phyloP scores from a whole-genome alignment of 2,329 filamentous ascomycete species.

The Ascochyta pisi region DNA sequence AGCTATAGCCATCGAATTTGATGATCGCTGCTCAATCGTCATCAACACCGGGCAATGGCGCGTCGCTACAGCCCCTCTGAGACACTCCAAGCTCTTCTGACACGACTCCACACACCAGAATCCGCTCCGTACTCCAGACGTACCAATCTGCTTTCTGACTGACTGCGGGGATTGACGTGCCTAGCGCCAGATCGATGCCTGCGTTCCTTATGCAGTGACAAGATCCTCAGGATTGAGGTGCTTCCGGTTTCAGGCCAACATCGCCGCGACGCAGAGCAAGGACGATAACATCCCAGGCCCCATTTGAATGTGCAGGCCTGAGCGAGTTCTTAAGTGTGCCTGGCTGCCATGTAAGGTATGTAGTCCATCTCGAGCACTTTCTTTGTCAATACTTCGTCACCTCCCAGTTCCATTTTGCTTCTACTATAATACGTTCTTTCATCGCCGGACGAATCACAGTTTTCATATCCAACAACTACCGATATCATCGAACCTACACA shows the following conservation, averaged over 20 bases:
- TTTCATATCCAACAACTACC: constrained; percentile 7
- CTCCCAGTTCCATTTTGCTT: constrained; percentile 18
- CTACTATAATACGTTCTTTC: constrained; percentile 33
- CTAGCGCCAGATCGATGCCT: constrained; percentile 18
- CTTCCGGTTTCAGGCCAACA: constrained; percentile 45
- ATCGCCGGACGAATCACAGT: constrained; percentile 41
- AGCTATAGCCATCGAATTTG: background rate
- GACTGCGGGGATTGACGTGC: constrained; percentile 20
- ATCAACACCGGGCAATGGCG: constrained; percentile 10
- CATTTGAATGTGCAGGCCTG: constrained; percentile 21
- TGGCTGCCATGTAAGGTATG: constrained; percentile 24
- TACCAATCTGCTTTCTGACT: constrained; percentile 20
- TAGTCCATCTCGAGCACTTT: constrained; percentile 18
- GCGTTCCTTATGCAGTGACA: constrained; percentile 28
- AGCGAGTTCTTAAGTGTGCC: constrained; percentile 35
- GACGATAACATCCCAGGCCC: constrained; percentile 8
- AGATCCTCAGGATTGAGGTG: constrained; percentile 34
- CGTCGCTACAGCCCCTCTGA: constrained; percentile 29
- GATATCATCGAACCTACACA: constrained; percentile 4
- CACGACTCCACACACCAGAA: constrained; percentile 29
- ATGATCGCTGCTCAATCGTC: background rate
- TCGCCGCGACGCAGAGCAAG: constrained; percentile 5
- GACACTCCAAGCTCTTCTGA: constrained; percentile 31
- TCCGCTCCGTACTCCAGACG: constrained; percentile 16
- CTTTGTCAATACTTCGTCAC: constrained; percentile 24